Evolutionary conservation across 495 filamentous ascomycete species (phyloP), one percentile per base, ranked within the genome.

Genomic region (Astrothelium subdiscretum): DNA sequence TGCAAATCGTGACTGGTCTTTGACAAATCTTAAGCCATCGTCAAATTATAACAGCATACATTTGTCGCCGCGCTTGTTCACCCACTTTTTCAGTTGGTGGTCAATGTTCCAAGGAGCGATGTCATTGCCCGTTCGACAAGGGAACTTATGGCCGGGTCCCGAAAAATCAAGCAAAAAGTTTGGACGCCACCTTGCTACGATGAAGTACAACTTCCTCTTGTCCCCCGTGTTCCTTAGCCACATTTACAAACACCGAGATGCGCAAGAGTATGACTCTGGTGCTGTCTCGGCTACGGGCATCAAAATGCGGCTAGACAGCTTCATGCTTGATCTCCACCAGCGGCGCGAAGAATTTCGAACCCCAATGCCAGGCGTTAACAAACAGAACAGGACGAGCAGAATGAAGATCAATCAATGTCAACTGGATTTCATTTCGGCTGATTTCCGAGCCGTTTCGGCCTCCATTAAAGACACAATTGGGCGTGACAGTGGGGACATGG

Each of bases 101-200:
- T 89, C 87, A 12, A 82, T 97, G 64, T 98, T 98, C 75, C 90
- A 90, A 6, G 92, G 92, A 0, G 87, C 89, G 15, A 92, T 98
- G 86, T 94, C 94, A 12, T 82, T 98, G 29, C 94, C 94, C 29
- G 87, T 98, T 61, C 87, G 94, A 0, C 94, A 98, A 73, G 94
- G 94, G 10, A 80, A 80, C 32, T 79, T 98, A 13, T 98, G 89
- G 84, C 94, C 91, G 15, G 92, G 90, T 10, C 77, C 88, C 57
- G 92, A 96, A 57, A 97, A 96, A 76, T 92, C 91, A 40, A 96
- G 89, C 76, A 98, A 97, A 77, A 98, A 98, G 72, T 97, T 98
- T 73, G 92, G 92, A 31, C 85, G 95, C 57, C 94, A 98, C 75
- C 77, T 98, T 60, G 92, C 91, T 8, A 97, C 95, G 11, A 90